Evolutionary conservation across 345 rosid species (phyloP).

Genomic region (Ailanthus altissimus): DNA sequence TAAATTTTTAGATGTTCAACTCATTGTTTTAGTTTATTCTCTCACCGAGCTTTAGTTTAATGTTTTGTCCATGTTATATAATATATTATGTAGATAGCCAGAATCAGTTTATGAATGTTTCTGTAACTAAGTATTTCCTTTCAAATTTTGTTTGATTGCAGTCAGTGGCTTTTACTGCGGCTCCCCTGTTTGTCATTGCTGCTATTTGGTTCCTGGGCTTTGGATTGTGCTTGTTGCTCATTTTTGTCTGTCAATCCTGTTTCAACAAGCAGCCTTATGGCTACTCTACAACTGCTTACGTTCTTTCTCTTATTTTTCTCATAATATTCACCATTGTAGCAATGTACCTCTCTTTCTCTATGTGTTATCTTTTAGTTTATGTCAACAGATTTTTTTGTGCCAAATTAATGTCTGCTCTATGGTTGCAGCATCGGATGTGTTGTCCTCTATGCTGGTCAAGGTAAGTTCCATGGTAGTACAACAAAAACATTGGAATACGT

Average conservation of each 20-base stretch:
- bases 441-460: slow-evolving; percentile 76
- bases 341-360: slow-evolving; percentile 41
- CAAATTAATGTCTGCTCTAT: slow-evolving; percentile 15
- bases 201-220: slow-evolving; percentile 77
- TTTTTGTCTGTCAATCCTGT: slow-evolving; percentile 53
- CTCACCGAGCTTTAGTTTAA: neutral
- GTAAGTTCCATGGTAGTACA: slow-evolving; percentile 64
- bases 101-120: neutral
- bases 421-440: slow-evolving; percentile 77
- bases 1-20: neutral
- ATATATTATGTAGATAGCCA: neutral
- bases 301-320: slow-evolving; percentile 68
- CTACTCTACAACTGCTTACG: slow-evolving; percentile 62
- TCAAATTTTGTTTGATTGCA: slow-evolving; percentile 40
- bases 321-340: slow-evolving; percentile 65
- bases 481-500: slow-evolving; percentile 69
- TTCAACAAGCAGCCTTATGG: slow-evolving; percentile 49
- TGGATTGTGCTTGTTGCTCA: slow-evolving; percentile 57
- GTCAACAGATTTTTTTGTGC: neutral
- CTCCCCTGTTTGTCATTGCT: slow-evolving; percentile 64
- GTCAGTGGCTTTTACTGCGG: slow-evolving; percentile 89
- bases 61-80: neutral
- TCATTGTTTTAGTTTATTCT: neutral
- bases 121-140: slow-evolving; percentile 15
- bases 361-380: neutral